Evolutionary conservation across 805 yeast genomes (phyloP), one percentile per base, ranked within the genome.

Genomic region (Hanseniaspora hatyaiensis): DNA sequence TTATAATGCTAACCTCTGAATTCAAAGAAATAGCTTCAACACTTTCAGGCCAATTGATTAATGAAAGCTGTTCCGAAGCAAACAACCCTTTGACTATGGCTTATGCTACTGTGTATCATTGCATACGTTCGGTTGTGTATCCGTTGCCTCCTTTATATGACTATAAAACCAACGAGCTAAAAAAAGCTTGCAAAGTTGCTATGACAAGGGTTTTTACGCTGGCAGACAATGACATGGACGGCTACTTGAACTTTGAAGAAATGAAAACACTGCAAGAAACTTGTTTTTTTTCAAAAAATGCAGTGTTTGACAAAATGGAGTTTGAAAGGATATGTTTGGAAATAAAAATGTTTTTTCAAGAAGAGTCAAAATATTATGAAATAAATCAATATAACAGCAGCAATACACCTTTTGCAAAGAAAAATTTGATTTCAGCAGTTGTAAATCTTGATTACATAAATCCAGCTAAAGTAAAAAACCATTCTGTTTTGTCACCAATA

Each of bases 61-160:
- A 92, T 59, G 88, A 89, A 12, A 87, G 81, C 53, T 96, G 89
- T 60, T 16, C 16, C 2, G 3, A 13, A 2, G 16, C 18, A 11
- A 4, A 1, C 6, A 31, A 38, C 5, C 16, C 34, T 12, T 15
- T 37, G 2, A 37, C 15, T 12, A 87, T 92, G 1, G 34, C 19
- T 4, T 28, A 39, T 26, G 36, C 44, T 54, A 24, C 64, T 1
- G 88, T 88, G 55, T 92, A 92, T 61, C 67, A 92, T 13, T 92
- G 99, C 57, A 95, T 88, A 60, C 65, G 96, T 41, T 89, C 97
- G 0, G 87, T 89, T 0, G 82, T 89, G 0, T 87, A 84, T 61
- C 98, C 99, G 0, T 74, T 92, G 8, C 79, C 96, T 0, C 98
- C 99, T 0, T 62, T 92, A 22, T 92, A 80, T 57, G 97, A 92